Conservation (phyloP, 352 stramenopile species). For the Globisporangium cystogenes region DNA sequence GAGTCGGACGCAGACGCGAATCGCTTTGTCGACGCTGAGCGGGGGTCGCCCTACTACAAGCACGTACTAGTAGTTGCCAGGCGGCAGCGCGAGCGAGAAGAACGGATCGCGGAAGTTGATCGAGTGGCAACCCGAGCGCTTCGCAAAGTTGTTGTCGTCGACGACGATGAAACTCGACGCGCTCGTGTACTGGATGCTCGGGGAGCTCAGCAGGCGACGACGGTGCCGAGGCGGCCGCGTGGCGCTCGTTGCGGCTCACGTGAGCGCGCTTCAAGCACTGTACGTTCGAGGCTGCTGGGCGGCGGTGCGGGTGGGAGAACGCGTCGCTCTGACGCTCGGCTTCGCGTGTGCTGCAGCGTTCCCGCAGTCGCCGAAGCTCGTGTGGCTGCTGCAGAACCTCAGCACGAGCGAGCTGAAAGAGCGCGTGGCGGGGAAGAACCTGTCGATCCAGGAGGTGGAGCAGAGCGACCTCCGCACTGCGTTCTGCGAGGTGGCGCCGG, state of each 20-base stretch:
- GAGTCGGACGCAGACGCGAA: too few relatives aligned
- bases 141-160: conserved; percentile 57
- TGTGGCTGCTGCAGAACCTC: conserved; percentile 71
- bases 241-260: background rate
- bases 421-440: conserved; percentile 37
- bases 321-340: background rate
- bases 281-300: conserved; percentile 1
- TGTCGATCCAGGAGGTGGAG: conserved; percentile 53
- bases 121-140: conserved; percentile 35
- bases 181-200: conserved; percentile 63
- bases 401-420: conserved; percentile 58
- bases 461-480: conserved; percentile 51
- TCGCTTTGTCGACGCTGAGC: conserved; percentile 46
- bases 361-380: conserved; percentile 62
- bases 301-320: too few relatives aligned
- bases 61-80: conserved; percentile 45
- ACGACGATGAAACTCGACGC: too few relatives aligned
- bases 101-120: conserved; percentile 75
- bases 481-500: conserved; percentile 24
- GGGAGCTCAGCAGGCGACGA: conserved; percentile 50
- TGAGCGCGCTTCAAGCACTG: conserved; percentile 18
- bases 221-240: background rate
- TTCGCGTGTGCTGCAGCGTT: conserved; percentile 31
- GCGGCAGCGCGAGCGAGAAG: conserved; percentile 45
- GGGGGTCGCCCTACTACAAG: conserved; percentile 68